phyloP scores from a whole-genome alignment of 2,329 filamentous ascomycete genomes.

The Cladophialophora chaetospira region DNA sequence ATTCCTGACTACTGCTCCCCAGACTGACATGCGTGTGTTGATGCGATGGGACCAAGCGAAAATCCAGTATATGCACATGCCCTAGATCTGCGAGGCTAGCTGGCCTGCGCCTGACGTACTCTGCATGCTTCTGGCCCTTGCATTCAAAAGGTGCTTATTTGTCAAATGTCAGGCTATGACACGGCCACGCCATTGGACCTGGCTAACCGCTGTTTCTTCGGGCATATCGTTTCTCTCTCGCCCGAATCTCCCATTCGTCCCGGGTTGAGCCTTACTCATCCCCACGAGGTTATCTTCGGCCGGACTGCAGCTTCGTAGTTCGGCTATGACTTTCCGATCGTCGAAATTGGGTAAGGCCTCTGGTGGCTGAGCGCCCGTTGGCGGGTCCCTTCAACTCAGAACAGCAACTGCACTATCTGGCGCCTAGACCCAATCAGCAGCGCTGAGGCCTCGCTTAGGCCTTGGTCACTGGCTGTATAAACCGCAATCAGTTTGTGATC shows the following conservation, averaged over 20 bases:
- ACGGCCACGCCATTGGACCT: not conserved
- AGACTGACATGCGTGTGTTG: too few species aligned
- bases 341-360: constrained; percentile 3
- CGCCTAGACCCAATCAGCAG: not conserved
- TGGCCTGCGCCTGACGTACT: constrained; percentile 15
- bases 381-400: not conserved
- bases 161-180: constrained; percentile 18
- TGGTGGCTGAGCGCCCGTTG: constrained; percentile 10
- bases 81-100: constrained; percentile 2
- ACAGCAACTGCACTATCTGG: constrained; percentile 10
- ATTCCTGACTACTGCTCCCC: not conserved
- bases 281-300: constrained; percentile 8
- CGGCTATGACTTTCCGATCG: constrained; percentile 9
- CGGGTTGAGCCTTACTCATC: constrained; percentile 12
- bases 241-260: not conserved
- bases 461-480: not conserved
- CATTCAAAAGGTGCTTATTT: not conserved
- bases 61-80: not conserved
- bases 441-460: not conserved
- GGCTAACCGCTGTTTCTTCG: constrained; percentile 2
- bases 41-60: not conserved
- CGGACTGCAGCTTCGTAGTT: not conserved
- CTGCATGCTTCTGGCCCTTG: constrained; percentile 14
- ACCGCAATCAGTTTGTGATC: constrained; percentile 1
- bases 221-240: not conserved